Percentiles rank a stretch among this genome's conserved stretches.
These are phyloP conservation scores for Pistacia atlantica DNA, from an alignment of 345 rosid genomes.

Conservation along the genomic window DNA sequence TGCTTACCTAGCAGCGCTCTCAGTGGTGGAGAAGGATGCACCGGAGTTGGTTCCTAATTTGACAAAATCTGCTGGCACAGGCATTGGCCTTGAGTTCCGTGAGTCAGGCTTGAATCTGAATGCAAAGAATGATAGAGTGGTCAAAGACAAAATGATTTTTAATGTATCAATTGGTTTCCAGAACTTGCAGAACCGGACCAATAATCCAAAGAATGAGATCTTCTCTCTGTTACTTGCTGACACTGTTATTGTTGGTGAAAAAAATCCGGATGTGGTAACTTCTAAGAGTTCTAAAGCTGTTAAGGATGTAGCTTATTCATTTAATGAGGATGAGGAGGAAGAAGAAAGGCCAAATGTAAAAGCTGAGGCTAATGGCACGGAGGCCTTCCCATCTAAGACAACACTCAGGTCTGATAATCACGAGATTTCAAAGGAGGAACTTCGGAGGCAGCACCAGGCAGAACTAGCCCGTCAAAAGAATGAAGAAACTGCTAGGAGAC, in stretches of 20 bases:
- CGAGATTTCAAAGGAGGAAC: slow-evolving; percentile 91
- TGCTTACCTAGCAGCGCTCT: slow-evolving; percentile 76
- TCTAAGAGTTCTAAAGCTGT: slow-evolving; percentile 70
- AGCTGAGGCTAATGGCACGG: slow-evolving; percentile 43
- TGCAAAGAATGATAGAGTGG: slow-evolving; percentile 68
- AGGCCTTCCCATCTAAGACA: slow-evolving; percentile 59
- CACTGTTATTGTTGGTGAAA: slow-evolving; percentile 75
- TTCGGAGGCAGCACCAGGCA: slow-evolving; percentile 95
- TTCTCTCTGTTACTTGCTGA: slow-evolving; percentile 86
- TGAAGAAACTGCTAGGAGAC: slow-evolving; percentile 95
- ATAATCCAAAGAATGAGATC: slow-evolving; percentile 60
- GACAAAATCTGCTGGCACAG: slow-evolving; percentile 95
- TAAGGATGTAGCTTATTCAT: slow-evolving; percentile 87
- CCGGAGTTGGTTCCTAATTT: slow-evolving; percentile 72
- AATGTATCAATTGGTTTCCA: slow-evolving; percentile 92
- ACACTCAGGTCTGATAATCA: slow-evolving; percentile 87
- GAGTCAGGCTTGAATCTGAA: slow-evolving; percentile 84
- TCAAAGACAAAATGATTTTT: slow-evolving; percentile 73
- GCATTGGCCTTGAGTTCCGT: slow-evolving; percentile 94
- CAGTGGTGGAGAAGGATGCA: slow-evolving; percentile 78
- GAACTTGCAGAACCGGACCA: slow-evolving; percentile 63
- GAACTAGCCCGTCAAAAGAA: slow-evolving; percentile 97
- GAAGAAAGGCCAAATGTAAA: slow-evolving; percentile 47
- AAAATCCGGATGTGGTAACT: slow-evolving; percentile 60
- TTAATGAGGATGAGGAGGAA: slow-evolving; percentile 89